Conservation (phyloP, 768 basidiomycete genomes). For the Panaeolus cyanescens region DNA sequence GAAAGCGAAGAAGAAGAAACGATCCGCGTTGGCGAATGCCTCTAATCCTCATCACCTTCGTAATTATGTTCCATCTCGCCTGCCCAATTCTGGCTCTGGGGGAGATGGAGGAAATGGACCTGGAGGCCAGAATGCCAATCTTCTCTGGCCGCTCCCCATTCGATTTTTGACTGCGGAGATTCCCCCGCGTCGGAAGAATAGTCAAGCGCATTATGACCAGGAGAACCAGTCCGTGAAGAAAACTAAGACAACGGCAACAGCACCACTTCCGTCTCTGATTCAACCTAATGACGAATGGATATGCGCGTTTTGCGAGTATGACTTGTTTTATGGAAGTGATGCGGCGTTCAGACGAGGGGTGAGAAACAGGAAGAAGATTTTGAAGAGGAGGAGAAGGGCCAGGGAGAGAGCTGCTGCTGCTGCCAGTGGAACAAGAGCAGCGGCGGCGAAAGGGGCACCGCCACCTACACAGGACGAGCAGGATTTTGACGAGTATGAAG, state of each 20-base stretch:
- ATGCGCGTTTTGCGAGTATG: slow-evolving; percentile 92
- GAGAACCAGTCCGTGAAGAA: slow-evolving; percentile 10
- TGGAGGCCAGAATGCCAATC: slow-evolving; percentile 39
- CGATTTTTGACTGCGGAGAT: slow-evolving; percentile 72
- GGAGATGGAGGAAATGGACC: slow-evolving; percentile 14
- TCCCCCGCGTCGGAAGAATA: slow-evolving; percentile 42
- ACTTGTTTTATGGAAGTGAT: slow-evolving; percentile 88
- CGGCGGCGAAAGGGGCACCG: slow-evolving; percentile 17
- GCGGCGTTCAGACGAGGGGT: slow-evolving; percentile 63
- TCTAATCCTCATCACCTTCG: slow-evolving; percentile 94
- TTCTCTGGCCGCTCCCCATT: slow-evolving; percentile 61
- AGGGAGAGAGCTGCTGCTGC: slow-evolving; percentile 65
- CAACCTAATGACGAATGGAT: slow-evolving; percentile 88
- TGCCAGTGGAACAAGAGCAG: slow-evolving; percentile 27
- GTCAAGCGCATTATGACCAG: slow-evolving; percentile 14
- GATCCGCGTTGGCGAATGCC: slow-evolving; percentile 86
- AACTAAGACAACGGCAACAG: slow-evolving; percentile 7
- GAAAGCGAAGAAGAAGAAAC: slow-evolving; percentile 87
- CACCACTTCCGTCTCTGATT: slow-evolving; percentile 34
- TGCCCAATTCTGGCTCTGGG: slow-evolving; percentile 47
- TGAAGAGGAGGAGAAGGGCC: slow-evolving; percentile 68
- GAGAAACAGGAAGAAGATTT: slow-evolving; percentile 75
- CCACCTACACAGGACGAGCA: slow-evolving; percentile 19
- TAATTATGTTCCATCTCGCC: slow-evolving; percentile 89
- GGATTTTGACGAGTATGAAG: slow-evolving; percentile 24